Evolutionary conservation across 768 basidiomycete species (phyloP).

Genomic region (Cystobasidium ongulense): DNA sequence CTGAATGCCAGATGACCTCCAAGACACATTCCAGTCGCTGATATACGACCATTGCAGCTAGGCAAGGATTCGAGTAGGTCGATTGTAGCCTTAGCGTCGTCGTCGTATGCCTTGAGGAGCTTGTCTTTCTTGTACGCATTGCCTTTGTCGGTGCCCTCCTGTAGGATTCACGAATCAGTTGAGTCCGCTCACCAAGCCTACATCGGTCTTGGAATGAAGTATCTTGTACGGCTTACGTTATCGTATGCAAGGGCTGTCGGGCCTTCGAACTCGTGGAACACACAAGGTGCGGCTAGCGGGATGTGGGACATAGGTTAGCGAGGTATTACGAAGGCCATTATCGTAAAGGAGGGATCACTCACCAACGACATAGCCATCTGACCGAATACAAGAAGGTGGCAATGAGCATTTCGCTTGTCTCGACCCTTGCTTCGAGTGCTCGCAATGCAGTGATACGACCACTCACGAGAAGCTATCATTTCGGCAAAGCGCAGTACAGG

Average conservation of each 20-base stretch:
- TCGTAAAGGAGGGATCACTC: neutral
- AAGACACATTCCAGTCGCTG: conserved; percentile 28
- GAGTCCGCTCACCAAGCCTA: neutral
- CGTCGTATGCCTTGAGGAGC: conserved; percentile 21
- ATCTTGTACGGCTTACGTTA: too few relatives aligned
- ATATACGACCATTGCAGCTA: conserved; percentile 16
- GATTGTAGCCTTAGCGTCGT: conserved; percentile 16
- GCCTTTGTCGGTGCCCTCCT: conserved; percentile 28
- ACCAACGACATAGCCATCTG: conserved; percentile 26
- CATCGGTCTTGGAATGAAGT: too few relatives aligned
- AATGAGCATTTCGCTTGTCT: neutral
- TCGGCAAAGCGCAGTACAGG: conserved; percentile 27
- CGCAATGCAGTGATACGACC: neutral
- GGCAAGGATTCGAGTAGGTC: conserved; percentile 11
- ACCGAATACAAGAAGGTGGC: neutral
- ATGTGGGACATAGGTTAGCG: too few relatives aligned
- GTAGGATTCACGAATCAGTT: neutral
- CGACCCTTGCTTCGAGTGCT: neutral
- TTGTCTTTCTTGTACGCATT: conserved; percentile 26
- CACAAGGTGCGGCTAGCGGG: conserved; percentile 17
- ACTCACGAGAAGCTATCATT: conserved; percentile 27
- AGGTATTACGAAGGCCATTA: too few relatives aligned
- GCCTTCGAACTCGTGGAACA: conserved; percentile 23
- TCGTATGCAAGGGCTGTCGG: conserved; percentile 11
- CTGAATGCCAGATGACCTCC: conserved; percentile 26